A percentile compares a stretch with the other conserved stretches of the same genome.
Conservation (phyloP, 1,284 basidiomycete species). For the Rhodotorula sp. region DNA sequence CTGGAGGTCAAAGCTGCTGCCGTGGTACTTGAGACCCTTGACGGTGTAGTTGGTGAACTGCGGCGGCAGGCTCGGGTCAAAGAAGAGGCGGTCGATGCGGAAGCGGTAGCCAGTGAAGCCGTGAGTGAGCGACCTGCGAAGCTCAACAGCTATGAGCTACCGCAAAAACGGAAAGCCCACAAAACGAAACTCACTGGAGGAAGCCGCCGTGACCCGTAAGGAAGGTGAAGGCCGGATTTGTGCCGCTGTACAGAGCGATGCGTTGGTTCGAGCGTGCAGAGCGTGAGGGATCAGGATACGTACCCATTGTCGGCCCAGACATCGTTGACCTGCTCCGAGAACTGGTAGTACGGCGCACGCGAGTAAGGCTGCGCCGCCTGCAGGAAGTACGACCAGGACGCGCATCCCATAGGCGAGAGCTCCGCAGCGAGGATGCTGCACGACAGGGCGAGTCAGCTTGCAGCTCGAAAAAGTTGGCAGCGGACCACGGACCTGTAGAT, state of each 20-base stretch:
- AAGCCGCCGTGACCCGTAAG: conserved; percentile 44
- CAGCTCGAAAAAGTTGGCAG: too few relatives aligned
- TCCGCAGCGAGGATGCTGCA: conserved; percentile 37
- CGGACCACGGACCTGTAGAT: background rate
- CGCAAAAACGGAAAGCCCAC: background rate
- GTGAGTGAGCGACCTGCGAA: conserved; percentile 41
- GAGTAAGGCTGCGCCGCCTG: conserved; percentile 41
- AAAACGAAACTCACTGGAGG: conserved; percentile 27
- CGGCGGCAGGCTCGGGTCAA: conserved; percentile 44
- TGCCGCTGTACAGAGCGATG: conserved; percentile 37
- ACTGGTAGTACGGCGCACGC: conserved; percentile 45
- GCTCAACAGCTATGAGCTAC: too few relatives aligned
- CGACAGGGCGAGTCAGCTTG: background rate
- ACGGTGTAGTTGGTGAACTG: conserved; percentile 44
- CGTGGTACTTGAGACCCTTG: conserved; percentile 41
- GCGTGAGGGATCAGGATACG: conserved; percentile 41
- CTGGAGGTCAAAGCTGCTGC: conserved; percentile 37
- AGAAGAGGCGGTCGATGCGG: conserved; percentile 35
- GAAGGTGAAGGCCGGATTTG: conserved; percentile 46
- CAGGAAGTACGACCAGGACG: conserved; percentile 43
- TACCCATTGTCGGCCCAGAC: conserved; percentile 38
- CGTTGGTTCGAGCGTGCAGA: conserved; percentile 26
- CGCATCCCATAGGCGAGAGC: conserved; percentile 43
- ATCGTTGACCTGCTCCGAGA: conserved; percentile 37
- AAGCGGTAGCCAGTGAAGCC: conserved; percentile 45